These are phyloP conservation scores for Colletotrichum sansevieriae DNA, from an alignment of 2,329 filamentous ascomycete species.

Conservation along the genomic window DNA sequence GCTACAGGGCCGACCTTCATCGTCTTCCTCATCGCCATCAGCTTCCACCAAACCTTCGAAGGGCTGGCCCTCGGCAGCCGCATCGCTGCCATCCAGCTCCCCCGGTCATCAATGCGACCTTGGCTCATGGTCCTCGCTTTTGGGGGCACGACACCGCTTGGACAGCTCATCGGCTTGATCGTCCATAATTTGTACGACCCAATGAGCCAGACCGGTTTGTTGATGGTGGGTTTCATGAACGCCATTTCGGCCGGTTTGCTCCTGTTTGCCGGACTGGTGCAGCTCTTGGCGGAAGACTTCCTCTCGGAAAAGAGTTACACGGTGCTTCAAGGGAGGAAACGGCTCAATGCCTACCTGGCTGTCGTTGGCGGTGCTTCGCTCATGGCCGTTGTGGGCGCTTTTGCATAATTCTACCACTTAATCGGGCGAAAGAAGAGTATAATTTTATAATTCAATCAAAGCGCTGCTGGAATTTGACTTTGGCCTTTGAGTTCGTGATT, in stretches of 20 bases:
- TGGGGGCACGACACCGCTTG: conserved; percentile 73
- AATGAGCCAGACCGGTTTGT: conserved; percentile 77
- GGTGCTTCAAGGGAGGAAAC: conserved; percentile 70
- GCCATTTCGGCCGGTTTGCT: conserved; percentile 85
- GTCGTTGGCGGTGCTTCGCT: conserved; percentile 74
- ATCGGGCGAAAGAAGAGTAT: background rate
- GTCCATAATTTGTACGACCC: conserved; percentile 87
- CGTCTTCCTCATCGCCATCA: conserved; percentile 84
- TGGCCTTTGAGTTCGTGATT: too few species aligned
- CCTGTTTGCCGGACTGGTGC: conserved; percentile 85
- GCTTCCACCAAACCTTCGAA: conserved; percentile 90
- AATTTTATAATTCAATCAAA: conserved; percentile 2
- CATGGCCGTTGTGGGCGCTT: conserved; percentile 81
- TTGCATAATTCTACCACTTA: conserved; percentile 63
- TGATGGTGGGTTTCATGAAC: conserved; percentile 91
- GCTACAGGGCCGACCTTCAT: conserved; percentile 84
- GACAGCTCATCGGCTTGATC: conserved; percentile 79
- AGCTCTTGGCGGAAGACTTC: conserved; percentile 88
- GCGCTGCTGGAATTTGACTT: background rate
- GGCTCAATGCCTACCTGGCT: conserved; percentile 72
- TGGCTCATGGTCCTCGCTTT: conserved; percentile 87
- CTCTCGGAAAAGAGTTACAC: conserved; percentile 81
- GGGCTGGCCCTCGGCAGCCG: conserved; percentile 87
- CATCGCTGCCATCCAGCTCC: conserved; percentile 86
- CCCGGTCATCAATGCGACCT: conserved; percentile 78